phyloP scores from a whole-genome alignment of 306 rosid genomes.

The Prunus mongolica region DNA sequence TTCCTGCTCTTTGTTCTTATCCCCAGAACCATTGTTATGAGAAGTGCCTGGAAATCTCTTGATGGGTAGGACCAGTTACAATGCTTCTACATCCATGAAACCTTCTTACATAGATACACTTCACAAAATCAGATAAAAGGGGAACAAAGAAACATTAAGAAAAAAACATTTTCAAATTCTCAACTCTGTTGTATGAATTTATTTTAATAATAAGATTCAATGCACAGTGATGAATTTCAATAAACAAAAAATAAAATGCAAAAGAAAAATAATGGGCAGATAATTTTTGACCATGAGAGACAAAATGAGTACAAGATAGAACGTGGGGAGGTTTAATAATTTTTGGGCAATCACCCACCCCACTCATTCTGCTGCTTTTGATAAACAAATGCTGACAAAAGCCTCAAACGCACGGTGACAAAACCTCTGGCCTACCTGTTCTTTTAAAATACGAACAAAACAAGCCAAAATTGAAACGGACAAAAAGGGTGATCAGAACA shows the following conservation, averaged over 20 bases:
- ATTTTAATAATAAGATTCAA: neutral
- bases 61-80: slow-evolving; percentile 1
- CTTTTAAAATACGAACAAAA: slow-evolving; percentile 14
- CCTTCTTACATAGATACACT: slow-evolving; percentile 26
- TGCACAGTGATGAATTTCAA: neutral
- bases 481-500: neutral
- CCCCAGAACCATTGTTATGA: slow-evolving; percentile 68
- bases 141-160: neutral
- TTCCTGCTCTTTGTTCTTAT: slow-evolving; percentile 63
- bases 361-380: slow-evolving; percentile 1
- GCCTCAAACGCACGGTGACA: slow-evolving; percentile 1
- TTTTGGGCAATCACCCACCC: slow-evolving; percentile 17
- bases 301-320: slow-evolving; percentile 17
- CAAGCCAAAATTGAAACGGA: neutral
- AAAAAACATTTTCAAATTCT: neutral
- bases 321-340: slow-evolving; percentile 25
- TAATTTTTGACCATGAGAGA: neutral
- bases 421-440: slow-evolving; percentile 3
- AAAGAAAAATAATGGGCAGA: neutral
- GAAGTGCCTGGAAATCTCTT: slow-evolving; percentile 19
- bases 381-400: neutral
- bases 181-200: neutral
- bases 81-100: slow-evolving; percentile 30
- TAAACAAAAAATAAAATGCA: neutral
- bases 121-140: slow-evolving; percentile 9